phyloP scores from a whole-genome alignment of 805 yeast genomes.

The Jamesozyma jinghongensis region DNA sequence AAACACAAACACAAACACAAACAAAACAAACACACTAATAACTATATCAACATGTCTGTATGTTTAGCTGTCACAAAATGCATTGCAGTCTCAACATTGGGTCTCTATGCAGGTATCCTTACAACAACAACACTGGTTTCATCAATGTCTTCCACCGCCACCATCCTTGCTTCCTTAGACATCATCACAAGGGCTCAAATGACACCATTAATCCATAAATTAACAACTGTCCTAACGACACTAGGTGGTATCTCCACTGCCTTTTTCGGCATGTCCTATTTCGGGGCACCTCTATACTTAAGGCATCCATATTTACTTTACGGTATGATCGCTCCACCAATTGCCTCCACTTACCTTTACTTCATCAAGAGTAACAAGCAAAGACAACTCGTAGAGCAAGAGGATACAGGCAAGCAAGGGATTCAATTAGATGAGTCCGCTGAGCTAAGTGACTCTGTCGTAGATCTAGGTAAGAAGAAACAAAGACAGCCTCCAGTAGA shows the following conservation, averaged over 20 bases:
- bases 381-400: not conserved
- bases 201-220: constrained; percentile 8
- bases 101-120: constrained; percentile 46
- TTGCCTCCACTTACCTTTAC: constrained; percentile 13
- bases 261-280: constrained; percentile 48
- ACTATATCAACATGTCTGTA: constrained; percentile 35
- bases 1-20: not conserved
- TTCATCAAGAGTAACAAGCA: constrained; percentile 3
- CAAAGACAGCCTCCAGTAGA: not conserved
- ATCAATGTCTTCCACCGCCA: constrained; percentile 7
- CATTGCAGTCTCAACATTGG: constrained; percentile 58
- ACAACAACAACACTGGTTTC: constrained; percentile 25
- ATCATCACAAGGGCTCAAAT: constrained; percentile 14
- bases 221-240: constrained; percentile 13
- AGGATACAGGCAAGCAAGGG: not conserved
- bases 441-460: constrained; percentile 19
- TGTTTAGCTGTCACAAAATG: constrained; percentile 51
- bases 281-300: constrained; percentile 43
- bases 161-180: constrained; percentile 8
- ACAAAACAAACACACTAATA: not conserved
- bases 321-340: constrained; percentile 32
- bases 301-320: constrained; percentile 71
- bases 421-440: not conserved
- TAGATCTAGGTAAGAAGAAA: constrained; percentile 18
- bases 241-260: constrained; percentile 42